Evolutionary conservation across 352 stramenopile species (phyloP).

Genomic region (Phytophthora citrophthora): DNA sequence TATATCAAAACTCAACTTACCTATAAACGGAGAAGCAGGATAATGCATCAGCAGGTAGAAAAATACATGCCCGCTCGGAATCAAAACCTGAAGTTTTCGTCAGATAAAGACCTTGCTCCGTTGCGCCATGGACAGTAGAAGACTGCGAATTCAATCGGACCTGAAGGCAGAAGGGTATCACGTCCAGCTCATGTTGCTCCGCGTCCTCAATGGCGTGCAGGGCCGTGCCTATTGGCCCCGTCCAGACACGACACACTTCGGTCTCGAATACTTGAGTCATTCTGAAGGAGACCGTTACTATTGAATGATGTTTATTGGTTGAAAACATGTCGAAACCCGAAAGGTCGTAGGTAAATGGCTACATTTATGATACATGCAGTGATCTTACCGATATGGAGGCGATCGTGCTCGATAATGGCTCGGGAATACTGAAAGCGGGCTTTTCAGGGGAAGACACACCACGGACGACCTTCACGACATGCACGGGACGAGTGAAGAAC

Average conservation of each 20-base stretch:
- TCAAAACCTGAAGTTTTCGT: conserved; percentile 4
- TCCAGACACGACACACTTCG: conserved; percentile 53
- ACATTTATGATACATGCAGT: conserved; percentile 31
- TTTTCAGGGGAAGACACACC: conserved; percentile 89
- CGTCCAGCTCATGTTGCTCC: conserved; percentile 35
- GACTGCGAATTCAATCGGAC: conserved; percentile 26
- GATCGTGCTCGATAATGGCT: conserved; percentile 90
- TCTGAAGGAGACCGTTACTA: conserved; percentile 11
- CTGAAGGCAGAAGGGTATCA: conserved; percentile 30
- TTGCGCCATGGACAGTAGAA: conserved; percentile 1
- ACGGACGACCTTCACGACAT: conserved; percentile 71
- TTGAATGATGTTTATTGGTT: conserved; percentile 21
- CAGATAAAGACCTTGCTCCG: conserved; percentile 35
- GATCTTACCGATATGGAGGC: conserved; percentile 50
- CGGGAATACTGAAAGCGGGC: conserved; percentile 79
- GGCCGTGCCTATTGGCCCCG: conserved; percentile 29
- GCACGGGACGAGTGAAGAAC: conserved; percentile 76
- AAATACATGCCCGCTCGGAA: conserved; percentile 19
- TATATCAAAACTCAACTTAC: conserved; percentile 23
- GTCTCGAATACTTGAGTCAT: conserved; percentile 38
- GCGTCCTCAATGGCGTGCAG: conserved; percentile 39
- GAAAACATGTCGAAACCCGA: conserved; percentile 21
- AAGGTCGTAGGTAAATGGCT: conserved; percentile 42
- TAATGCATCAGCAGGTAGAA: conserved; percentile 37
- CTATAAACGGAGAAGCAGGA: conserved; percentile 58